Evolutionary conservation across 495 filamentous ascomycete genomes (phyloP).

Genomic region (Geoglossum glabrum): DNA sequence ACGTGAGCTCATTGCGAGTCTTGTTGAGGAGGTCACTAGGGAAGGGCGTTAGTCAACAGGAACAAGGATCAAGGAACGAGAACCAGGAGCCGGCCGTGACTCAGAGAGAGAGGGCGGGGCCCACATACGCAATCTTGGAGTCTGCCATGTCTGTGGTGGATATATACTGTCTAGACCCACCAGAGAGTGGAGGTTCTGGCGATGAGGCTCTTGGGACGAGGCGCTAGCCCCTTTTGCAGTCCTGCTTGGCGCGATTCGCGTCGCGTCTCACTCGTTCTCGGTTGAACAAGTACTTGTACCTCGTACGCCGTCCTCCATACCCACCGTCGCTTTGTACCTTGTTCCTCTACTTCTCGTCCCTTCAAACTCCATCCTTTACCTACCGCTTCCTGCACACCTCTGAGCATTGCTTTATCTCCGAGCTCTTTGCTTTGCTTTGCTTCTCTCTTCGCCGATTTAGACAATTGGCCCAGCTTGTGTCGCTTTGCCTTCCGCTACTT

Average conservation of each 20-base stretch:
- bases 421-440: no score
- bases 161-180: conserved; percentile 10
- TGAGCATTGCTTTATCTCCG: not conserved
- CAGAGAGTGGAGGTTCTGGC: not conserved
- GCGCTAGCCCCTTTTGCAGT: not conserved
- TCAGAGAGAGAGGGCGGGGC: conserved; percentile 10
- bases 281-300: not conserved
- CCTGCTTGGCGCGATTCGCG: not conserved
- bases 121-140: conserved; percentile 54
- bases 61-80: conserved; percentile 19
- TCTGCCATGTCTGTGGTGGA: conserved; percentile 33
- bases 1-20: conserved; percentile 65
- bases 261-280: not conserved
- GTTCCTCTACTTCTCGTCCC: not conserved
- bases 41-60: not conserved
- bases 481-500: not conserved
- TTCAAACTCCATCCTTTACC: not conserved
- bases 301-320: not conserved
- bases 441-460: not conserved
- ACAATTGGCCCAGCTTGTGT: not conserved
- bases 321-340: not conserved
- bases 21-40: conserved; percentile 61
- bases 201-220: conserved; percentile 1
- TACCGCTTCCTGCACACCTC: not conserved
- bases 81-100: conserved; percentile 11